Conservation (phyloP, 148 eudicot species). For the Polygonum aviculare region DNA sequence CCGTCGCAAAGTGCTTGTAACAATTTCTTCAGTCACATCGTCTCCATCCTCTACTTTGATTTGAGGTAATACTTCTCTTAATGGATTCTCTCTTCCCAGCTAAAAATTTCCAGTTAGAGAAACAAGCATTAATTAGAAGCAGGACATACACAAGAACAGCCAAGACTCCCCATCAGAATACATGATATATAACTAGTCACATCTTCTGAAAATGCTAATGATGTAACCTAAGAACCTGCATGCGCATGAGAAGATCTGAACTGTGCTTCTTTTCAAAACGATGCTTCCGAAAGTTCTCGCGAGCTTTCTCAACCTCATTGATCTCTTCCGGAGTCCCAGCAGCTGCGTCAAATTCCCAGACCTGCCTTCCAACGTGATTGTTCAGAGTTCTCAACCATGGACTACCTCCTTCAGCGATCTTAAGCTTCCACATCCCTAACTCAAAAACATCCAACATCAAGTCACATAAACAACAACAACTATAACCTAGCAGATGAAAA, state of each 20-base stretch:
- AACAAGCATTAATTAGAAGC: neutral
- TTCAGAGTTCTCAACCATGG: constrained; percentile 64
- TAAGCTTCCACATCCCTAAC: constrained; percentile 82
- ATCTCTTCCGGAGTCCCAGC: constrained; percentile 58
- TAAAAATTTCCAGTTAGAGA: constrained; percentile 15
- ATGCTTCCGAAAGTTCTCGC: constrained; percentile 38
- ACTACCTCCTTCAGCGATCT: constrained; percentile 64
- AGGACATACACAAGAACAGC: neutral
- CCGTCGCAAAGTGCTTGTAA: constrained; percentile 58
- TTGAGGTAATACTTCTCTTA: constrained; percentile 39
- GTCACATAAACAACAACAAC: neutral
- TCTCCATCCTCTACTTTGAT: constrained; percentile 57
- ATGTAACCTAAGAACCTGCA: constrained; percentile 39
- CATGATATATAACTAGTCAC: neutral
- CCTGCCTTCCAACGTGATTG: constrained; percentile 74
- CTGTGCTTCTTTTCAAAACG: constrained; percentile 75
- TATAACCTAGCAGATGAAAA: neutral
- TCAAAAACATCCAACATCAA: neutral
- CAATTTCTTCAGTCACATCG: constrained; percentile 61
- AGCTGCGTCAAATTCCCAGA: constrained; percentile 83
- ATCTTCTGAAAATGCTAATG: neutral
- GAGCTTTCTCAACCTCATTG: constrained; percentile 48
- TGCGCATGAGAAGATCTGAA: constrained; percentile 83
- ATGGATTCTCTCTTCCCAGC: constrained; percentile 63
- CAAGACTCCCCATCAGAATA: neutral